These are phyloP conservation scores for Croton laevigatus DNA, from an alignment of 441 rosid species.

Conservation along the genomic window DNA sequence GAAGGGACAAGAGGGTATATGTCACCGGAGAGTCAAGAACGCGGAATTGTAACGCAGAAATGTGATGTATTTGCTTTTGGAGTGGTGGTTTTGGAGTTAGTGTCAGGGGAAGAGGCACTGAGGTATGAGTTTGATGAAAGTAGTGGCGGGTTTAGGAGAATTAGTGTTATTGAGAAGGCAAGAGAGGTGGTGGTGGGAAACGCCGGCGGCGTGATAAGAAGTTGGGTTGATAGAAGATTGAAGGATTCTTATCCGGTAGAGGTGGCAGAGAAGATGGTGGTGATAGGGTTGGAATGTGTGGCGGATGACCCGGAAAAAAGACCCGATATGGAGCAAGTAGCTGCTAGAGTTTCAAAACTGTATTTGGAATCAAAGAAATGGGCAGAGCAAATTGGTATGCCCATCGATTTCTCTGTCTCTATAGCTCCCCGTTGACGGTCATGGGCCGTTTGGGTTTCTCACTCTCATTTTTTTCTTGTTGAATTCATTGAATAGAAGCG, in stretches of 20 bases:
- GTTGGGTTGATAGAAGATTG: slow-evolving; percentile 73
- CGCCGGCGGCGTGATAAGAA: slow-evolving; percentile 43
- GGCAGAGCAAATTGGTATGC: slow-evolving; percentile 53
- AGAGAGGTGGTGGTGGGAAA: slow-evolving; percentile 29
- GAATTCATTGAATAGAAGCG: background rate
- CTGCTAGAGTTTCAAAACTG: slow-evolving; percentile 62
- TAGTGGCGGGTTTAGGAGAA: slow-evolving; percentile 41
- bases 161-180: slow-evolving; percentile 66
- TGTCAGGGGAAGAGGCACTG: slow-evolving; percentile 75
- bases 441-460: no score
- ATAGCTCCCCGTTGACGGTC: slow-evolving; percentile 57
- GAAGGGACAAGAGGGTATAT: slow-evolving; percentile 81
- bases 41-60: slow-evolving; percentile 61
- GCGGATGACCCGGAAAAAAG: slow-evolving; percentile 55
- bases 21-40: slow-evolving; percentile 66
- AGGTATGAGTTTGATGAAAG: slow-evolving; percentile 48
- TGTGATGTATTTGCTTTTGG: slow-evolving; percentile 78
- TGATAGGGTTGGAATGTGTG: slow-evolving; percentile 68
- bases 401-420: slow-evolving; percentile 61
- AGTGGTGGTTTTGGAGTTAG: slow-evolving; percentile 66
- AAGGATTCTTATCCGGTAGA: slow-evolving; percentile 75
- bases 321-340: slow-evolving; percentile 78
- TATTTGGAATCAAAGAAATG: slow-evolving; percentile 65
- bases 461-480: background rate
- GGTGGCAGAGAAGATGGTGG: slow-evolving; percentile 53